Evolutionary conservation across 495 filamentous ascomycete species (phyloP), one percentile per base, ranked within the genome.

Genomic region (Talaromyces stipitatus): DNA sequence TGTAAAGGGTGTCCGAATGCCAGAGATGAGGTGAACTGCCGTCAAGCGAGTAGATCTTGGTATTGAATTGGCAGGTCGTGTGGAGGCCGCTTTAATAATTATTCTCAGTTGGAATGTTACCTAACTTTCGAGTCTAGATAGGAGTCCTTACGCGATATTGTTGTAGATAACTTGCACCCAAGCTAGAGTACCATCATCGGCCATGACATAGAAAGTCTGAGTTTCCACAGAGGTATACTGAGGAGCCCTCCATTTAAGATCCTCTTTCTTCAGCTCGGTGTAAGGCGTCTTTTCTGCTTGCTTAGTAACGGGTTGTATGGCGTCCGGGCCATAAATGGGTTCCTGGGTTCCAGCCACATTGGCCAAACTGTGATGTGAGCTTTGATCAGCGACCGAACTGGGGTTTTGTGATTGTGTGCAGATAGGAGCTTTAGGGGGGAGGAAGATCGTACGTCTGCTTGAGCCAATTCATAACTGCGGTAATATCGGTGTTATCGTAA

Each of bases 121-220:
- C 2, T 18, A 23, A 10, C 38, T 38, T 23, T 28, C 51, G 20
- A 41, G 51, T 22, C 33, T 3, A 24, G 52, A 54, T 14, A 30
- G 14, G 32, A n/a, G 68, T n/a, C n/a, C 91, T 78, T 82, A 97
- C 94, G 82, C 87, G 72, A 98, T 89, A 72, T 96, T 98, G 74
- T 88, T 96, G 81, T 97, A 97, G 68, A 97, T 96, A 69, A 97
- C 80, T 78, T 97, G 95, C 52, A 80, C 83, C 70, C 96, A 79
- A 5, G 80, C 90, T 60, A 92, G 66, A 59, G 84, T 78, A 16
- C 94, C 95, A 56, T 72, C 78, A 58, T 96, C 88, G 47, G 87
- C 75, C 76, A 85, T 86, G 68, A 95, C 71, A 74, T 98, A 97
- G 75, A 97, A 98, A 58, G 82, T 90, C 75, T 97, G 88, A n/a